Percentiles rank a stretch among this genome's conserved stretches.
Evolutionary conservation across 306 rosid genomes (phyloP).

Genomic region (Luffa acutangula): DNA sequence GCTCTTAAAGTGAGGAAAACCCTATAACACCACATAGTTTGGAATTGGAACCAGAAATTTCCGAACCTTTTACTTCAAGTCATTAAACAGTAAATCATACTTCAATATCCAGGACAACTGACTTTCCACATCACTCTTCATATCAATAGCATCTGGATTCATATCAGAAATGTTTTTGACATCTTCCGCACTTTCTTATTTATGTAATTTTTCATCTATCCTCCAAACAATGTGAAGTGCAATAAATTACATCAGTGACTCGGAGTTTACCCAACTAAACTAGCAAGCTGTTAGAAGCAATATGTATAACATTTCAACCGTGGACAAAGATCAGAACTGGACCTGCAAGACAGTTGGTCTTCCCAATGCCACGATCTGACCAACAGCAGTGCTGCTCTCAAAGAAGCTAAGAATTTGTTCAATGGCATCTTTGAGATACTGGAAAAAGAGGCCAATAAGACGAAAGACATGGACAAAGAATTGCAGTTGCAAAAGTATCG

Average conservation of each 20-base stretch:
- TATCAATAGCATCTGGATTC: background rate
- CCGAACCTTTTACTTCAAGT: too few relatives aligned
- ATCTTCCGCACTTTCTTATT: background rate
- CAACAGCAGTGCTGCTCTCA: conserved; percentile 60
- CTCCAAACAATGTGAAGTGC: background rate
- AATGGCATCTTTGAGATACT: conserved; percentile 82
- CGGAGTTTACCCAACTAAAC: background rate
- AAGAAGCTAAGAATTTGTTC: conserved; percentile 75
- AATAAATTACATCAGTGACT: background rate
- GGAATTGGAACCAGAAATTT: too few relatives aligned
- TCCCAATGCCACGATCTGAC: conserved; percentile 82
- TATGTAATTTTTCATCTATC: background rate
- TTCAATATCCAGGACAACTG: too few relatives aligned
- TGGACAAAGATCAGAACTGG: conserved; percentile 1
- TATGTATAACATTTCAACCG: background rate
- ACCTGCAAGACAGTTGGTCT: conserved; percentile 99
- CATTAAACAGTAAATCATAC: too few relatives aligned
- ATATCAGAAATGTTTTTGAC: background rate
- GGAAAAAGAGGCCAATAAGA: conserved; percentile 25
- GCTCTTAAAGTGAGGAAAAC: too few relatives aligned
- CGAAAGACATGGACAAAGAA: conserved; percentile 15
- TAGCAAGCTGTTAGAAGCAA: background rate
- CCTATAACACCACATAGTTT: too few relatives aligned
- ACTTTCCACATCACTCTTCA: background rate
- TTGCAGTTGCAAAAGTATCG: background rate